phyloP scores from a whole-genome alignment of 2,329 filamentous ascomycete species.

The Exophiala calicioides region DNA sequence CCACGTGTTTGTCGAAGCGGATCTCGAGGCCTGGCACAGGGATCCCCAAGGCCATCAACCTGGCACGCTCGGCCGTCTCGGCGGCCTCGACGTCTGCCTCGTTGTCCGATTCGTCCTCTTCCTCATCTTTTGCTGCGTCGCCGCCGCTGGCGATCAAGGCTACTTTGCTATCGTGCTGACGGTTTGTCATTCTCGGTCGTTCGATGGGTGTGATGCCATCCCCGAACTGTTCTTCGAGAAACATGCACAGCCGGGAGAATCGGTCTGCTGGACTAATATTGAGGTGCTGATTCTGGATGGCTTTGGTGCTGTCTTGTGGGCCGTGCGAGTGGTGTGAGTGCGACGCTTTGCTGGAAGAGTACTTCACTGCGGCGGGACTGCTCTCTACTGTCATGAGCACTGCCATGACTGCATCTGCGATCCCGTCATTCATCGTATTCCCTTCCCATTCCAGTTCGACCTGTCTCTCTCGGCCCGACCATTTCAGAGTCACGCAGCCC shows the following conservation, averaged over 20 bases:
- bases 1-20: conserved; percentile 81
- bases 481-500: conserved; percentile 84
- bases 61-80: conserved; percentile 69
- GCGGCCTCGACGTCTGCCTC: conserved; percentile 54
- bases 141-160: conserved; percentile 35
- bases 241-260: conserved; percentile 84
- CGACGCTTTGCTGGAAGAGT: conserved; percentile 58
- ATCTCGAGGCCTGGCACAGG: conserved; percentile 88
- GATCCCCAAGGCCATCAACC: conserved; percentile 80
- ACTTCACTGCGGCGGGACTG: conserved; percentile 87
- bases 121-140: conserved; percentile 36
- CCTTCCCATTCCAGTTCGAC: conserved; percentile 96
- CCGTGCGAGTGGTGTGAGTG: conserved; percentile 47
- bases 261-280: conserved; percentile 72
- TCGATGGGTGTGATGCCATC: conserved; percentile 79
- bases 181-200: conserved; percentile 55
- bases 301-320: conserved; percentile 28
- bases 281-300: conserved; percentile 68
- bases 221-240: conserved; percentile 96
- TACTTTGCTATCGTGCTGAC: conserved; percentile 35
- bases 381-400: conserved; percentile 90
- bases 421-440: conserved; percentile 95
- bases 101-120: conserved; percentile 39
- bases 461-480: conserved; percentile 69
- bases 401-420: conserved; percentile 95